Evolutionary conservation across 306 rosid genomes (phyloP).

Genomic region (Trifolium pratense): DNA sequence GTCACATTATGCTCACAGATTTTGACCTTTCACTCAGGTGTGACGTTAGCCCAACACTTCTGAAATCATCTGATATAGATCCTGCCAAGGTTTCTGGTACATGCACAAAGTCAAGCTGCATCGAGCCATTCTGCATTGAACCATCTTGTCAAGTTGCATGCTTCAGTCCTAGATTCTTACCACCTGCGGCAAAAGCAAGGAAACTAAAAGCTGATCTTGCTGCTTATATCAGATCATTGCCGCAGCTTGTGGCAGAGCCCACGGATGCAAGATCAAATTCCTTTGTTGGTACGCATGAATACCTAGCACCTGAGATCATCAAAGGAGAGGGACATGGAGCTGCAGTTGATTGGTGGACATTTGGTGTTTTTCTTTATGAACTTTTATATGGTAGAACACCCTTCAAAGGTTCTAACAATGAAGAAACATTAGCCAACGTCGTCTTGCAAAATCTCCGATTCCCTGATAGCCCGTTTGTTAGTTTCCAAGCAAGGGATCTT

Average conservation of each 20-base stretch:
- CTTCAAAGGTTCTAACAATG: constrained; percentile 74
- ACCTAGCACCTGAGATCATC: constrained; percentile 92
- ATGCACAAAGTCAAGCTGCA: constrained; percentile 67
- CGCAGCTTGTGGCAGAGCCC: constrained; percentile 92
- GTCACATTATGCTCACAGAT: constrained; percentile 94
- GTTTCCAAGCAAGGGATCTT: constrained; percentile 83
- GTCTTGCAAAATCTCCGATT: constrained; percentile 70
- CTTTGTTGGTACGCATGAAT: constrained; percentile 92
- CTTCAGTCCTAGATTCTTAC: constrained; percentile 81
- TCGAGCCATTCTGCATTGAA: constrained; percentile 80
- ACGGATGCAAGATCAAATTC: constrained; percentile 87
- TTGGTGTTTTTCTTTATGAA: constrained; percentile 88
- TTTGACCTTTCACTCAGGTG: constrained; percentile 86
- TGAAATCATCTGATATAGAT: constrained; percentile 58
- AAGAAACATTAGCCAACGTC: constrained; percentile 81
- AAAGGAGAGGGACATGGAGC: constrained; percentile 93
- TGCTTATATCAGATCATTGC: constrained; percentile 71
- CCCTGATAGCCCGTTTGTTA: constrained; percentile 71
- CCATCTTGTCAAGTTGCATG: constrained; percentile 85
- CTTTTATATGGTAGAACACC: constrained; percentile 84
- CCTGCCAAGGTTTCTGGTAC: constrained; percentile 73
- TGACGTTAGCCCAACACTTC: constrained; percentile 75
- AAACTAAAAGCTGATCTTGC: constrained; percentile 60
- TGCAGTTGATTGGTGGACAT: constrained; percentile 97
- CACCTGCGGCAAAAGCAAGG: constrained; percentile 65